phyloP scores from a whole-genome alignment of 1,139 yeast genomes.

The Suhomyces chickasaworum region DNA sequence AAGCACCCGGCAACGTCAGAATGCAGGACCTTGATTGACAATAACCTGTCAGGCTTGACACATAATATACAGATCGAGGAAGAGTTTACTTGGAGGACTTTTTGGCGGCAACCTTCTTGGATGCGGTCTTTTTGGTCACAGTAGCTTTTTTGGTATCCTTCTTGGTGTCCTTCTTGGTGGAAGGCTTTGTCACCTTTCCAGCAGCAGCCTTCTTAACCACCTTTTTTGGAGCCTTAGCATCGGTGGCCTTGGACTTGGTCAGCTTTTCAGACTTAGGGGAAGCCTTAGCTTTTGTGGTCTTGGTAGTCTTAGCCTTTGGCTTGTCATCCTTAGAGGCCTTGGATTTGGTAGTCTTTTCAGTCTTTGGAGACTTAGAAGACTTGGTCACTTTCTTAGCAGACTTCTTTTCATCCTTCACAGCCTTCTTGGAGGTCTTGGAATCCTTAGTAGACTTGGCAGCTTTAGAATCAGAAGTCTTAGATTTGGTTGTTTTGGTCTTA shows the following conservation, averaged over 20 bases:
- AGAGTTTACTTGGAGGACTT: constrained; percentile 5
- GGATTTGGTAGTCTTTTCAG: not conserved
- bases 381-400: constrained; percentile 7
- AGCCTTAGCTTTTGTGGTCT: constrained; percentile 1
- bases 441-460: constrained; percentile 19
- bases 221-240: constrained; percentile 17
- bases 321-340: constrained; percentile 7
- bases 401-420: constrained; percentile 15
- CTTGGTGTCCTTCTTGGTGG: constrained; percentile 2
- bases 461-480: constrained; percentile 7
- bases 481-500: constrained; percentile 19
- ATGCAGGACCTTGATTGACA: constrained; percentile 4
- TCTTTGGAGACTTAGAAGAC: constrained; percentile 4
- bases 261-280: not conserved
- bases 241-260: constrained; percentile 2
- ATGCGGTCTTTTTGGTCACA: constrained; percentile 6
- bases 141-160: constrained; percentile 12
- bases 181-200: constrained; percentile 11
- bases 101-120: constrained; percentile 6
- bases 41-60: constrained; percentile 2
- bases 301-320: not conserved
- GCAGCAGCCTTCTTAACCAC: constrained; percentile 16
- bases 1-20: constrained; percentile 5
- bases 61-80: constrained; percentile 8
- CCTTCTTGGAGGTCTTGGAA: constrained; percentile 21